Evolutionary conservation across 1,284 basidiomycete species (phyloP), one percentile per base, ranked within the genome.

Genomic region (Meripilus lineatus): DNA sequence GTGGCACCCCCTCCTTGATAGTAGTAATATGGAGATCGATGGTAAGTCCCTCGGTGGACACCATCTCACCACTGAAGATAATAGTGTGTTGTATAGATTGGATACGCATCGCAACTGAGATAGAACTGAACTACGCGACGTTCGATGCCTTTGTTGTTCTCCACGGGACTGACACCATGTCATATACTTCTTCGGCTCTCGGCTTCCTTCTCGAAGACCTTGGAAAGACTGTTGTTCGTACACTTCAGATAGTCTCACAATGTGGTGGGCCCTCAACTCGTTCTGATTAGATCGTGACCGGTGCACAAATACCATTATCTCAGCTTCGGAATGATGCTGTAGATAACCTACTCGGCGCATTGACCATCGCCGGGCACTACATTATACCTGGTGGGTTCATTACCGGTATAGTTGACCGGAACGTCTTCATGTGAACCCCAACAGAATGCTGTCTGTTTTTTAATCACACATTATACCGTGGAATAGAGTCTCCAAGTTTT

Each of bases 91-190:
- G 55, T 23, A 52, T 59, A 84, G 92, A 94, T 58, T 95, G 91
- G 89, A 84, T 93, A 50, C 75, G 88, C 5, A 84, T 96, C 30
- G 88, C 90, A 0, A 84, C 81, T 4, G 93, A 96, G 58, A 92
- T 96, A 48, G 90, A 93, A 56, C 77, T 93, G 40, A 95, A 95
- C 60, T 93, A 94, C 55, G 56, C 68, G 37, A 61, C 71, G 15
- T 96, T 91, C 57, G 93, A 96, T 57, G 89, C 88, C 0, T 96
- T 96, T 58, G 84, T 96, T 21, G 71, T 96, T 24, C 69, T 96
- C 8, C 93, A 96, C 61, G 93, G 93, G 28, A 92, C 89, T n/a
- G 91, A 94, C 56, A 94, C 92, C 0, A 93, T 93, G 89, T 79
- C 84, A 2, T 94, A 92, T 63, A 88, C 86, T 2, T 81, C 90